Conservation (phyloP, 2,329 filamentous ascomycete species). For the Phaeosphaeria sp. region DNA sequence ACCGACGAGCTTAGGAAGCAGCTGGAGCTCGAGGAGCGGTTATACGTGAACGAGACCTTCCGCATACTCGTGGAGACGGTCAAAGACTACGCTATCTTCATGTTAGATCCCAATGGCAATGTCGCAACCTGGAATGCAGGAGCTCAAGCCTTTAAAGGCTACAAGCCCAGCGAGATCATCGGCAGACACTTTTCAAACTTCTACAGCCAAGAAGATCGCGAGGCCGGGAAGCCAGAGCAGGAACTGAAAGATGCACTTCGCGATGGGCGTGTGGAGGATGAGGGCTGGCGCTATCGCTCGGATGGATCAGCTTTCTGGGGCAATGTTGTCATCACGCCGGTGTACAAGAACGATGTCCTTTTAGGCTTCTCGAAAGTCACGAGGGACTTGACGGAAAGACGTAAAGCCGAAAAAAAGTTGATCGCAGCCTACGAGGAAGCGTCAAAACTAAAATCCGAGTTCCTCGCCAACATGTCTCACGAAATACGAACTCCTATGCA, state of each 20-base stretch:
- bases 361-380: slow-evolving; percentile 67
- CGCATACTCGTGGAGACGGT: slow-evolving; percentile 68
- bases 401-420: slow-evolving; percentile 61
- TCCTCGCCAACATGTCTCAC: slow-evolving; percentile 69
- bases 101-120: slow-evolving; percentile 63
- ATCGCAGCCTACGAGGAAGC: slow-evolving; percentile 67
- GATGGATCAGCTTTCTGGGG: slow-evolving; percentile 67
- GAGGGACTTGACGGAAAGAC: slow-evolving; percentile 63
- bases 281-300: slow-evolving; percentile 66
- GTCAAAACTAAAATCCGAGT: slow-evolving; percentile 68
- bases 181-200: slow-evolving; percentile 66
- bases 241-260: slow-evolving; percentile 62
- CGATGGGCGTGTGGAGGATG: slow-evolving; percentile 64
- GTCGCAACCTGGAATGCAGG: slow-evolving; percentile 66
- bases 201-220: slow-evolving; percentile 61
- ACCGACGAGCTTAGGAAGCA: slow-evolving; percentile 43
- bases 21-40: slow-evolving; percentile 50
- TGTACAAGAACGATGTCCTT: slow-evolving; percentile 60
- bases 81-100: slow-evolving; percentile 69
- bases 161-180: slow-evolving; percentile 60
- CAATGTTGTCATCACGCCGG: slow-evolving; percentile 65
- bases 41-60: slow-evolving; percentile 62
- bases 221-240: slow-evolving; percentile 57
- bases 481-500: slow-evolving; percentile 72
- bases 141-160: slow-evolving; percentile 64